Evolutionary conservation across 73 alveolate species (phyloP).

Genomic region (Symbiodinium natans): DNA sequence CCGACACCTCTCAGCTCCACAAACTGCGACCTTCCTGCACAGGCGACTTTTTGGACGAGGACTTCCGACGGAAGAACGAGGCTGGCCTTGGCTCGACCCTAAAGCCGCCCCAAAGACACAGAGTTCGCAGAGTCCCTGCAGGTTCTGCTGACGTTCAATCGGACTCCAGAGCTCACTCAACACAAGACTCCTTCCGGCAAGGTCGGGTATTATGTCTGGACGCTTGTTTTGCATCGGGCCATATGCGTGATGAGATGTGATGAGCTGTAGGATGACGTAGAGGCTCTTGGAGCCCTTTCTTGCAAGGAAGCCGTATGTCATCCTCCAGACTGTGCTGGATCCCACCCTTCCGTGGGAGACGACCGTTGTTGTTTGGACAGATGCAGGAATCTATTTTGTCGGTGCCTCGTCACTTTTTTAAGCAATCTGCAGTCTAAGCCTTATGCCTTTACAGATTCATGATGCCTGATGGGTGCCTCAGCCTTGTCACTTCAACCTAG

Average conservation of each 20-base stretch:
- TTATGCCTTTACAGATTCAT: no score
- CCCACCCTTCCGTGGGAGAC: slow-evolving; percentile 63
- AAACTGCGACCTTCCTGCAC: no score
- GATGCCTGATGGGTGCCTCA: no score
- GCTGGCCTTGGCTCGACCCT: neutral
- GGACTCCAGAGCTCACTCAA: slow-evolving; percentile 48
- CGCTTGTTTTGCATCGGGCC: no score
- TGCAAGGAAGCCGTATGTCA: slow-evolving; percentile 62
- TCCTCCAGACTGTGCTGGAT: slow-evolving; percentile 38
- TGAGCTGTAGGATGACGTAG: neutral
- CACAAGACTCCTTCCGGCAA: slow-evolving; percentile 90
- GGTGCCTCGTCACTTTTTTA: neutral
- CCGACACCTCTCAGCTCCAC: no score
- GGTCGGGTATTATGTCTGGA: slow-evolving; percentile 63
- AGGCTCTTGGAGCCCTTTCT: neutral
- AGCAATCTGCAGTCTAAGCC: no score
- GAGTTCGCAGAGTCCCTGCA: neutral
- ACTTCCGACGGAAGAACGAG: slow-evolving; percentile 50
- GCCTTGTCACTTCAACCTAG: neutral
- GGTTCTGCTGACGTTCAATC: slow-evolving; percentile 74
- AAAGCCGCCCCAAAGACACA: neutral
- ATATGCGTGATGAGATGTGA: neutral
- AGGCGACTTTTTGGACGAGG: slow-evolving; percentile 63
- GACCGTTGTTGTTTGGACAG: slow-evolving; percentile 68
- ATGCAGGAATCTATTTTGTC: slow-evolving; percentile 71